Base-by-base conservation (phyloP, 2,329 filamentous ascomycete species). In the Paramyrothecium roridum region DNA sequence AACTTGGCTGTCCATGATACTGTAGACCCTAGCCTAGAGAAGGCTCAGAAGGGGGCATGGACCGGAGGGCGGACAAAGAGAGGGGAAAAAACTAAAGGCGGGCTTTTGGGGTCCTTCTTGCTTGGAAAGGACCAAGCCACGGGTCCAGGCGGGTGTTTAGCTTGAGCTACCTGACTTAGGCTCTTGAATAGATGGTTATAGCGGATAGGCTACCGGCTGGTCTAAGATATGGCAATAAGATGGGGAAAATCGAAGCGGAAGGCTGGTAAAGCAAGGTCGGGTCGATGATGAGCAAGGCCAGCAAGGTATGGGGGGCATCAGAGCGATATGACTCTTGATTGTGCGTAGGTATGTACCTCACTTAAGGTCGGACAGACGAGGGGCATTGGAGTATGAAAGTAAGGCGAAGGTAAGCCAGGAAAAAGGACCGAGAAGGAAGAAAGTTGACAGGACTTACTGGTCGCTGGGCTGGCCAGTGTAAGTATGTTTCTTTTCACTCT, bases 1-100 rank as follows among this genome's bases (percentile, higher is more conserved):
- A 65, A 71, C 71, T 64, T 70, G 73, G 67, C 69, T 71, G 69
- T 80, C 78, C 78, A 80, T 80, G 75, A 73, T 78, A 30, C 26
- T 30, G 26, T 30, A 69, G 64, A 62, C 57, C 62, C 62, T 61
- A 58, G 61, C 63, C 64, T 63, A 53, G 59, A 65, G 63, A 58
- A 59, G 63, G 62, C 61, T 64, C 63, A 63, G 59, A 59, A 66
- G 58, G 62, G 37, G n/a, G n/a, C 37, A 43, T 43, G 37, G 58
- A 60, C 49, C 19, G 19, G 63, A 52, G 49, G 57, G 64, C 64
- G 63, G 63, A 58, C 56, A 61, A 58, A 51, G 61, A 62, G 63
- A 63, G 61, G 57, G 62, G 58, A 58, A 51, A n/a, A 30, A 33
- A 13, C 26, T 30, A 34, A 34, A 20, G 49, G 30, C 26, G 49